Evolutionary conservation across 2,329 filamentous ascomycete species (phyloP).

Genomic region (Colletotrichum gigasporum): DNA sequence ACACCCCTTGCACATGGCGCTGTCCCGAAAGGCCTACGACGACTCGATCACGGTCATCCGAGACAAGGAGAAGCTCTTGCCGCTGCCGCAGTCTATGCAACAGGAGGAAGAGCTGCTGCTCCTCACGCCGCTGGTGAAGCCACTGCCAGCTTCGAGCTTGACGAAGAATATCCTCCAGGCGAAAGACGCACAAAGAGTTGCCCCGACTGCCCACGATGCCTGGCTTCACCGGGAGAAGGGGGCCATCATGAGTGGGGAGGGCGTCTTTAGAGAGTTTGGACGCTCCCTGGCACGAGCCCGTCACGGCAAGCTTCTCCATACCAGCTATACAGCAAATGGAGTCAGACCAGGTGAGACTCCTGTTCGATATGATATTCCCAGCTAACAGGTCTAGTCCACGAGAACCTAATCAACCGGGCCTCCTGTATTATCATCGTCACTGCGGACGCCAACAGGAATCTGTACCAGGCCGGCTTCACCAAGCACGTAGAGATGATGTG

Average conservation of each 20-base stretch:
- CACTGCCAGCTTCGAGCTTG: conserved; percentile 87
- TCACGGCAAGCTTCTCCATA: conserved; percentile 88
- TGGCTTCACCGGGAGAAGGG: conserved; percentile 68
- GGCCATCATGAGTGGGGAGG: conserved; percentile 88
- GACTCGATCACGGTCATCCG: conserved; percentile 92
- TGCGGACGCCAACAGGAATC: conserved; percentile 91
- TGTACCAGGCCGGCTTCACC: conserved; percentile 94
- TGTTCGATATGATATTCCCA: neutral
- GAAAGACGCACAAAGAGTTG: conserved; percentile 48
- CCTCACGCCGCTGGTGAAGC: conserved; percentile 89
- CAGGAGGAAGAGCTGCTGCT: conserved; percentile 89
- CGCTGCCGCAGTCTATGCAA: conserved; percentile 82
- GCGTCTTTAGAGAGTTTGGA: conserved; percentile 90
- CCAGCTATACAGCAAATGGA: conserved; percentile 94
- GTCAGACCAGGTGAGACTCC: conserved; percentile 71
- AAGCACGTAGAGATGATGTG: conserved; percentile 98
- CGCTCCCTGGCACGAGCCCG: conserved; percentile 86
- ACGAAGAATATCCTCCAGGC: conserved; percentile 74
- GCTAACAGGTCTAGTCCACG: conserved; percentile 69
- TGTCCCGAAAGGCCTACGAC: conserved; percentile 90
- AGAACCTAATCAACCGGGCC: conserved; percentile 89
- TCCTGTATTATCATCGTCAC: conserved; percentile 91
- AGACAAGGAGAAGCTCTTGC: conserved; percentile 86
- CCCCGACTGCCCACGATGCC: conserved; percentile 59
- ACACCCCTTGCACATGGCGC: conserved; percentile 81